These are phyloP conservation scores for Sarocladiaceae sp. DNA, from an alignment of 2,329 filamentous ascomycete species.

Conservation along the genomic window DNA sequence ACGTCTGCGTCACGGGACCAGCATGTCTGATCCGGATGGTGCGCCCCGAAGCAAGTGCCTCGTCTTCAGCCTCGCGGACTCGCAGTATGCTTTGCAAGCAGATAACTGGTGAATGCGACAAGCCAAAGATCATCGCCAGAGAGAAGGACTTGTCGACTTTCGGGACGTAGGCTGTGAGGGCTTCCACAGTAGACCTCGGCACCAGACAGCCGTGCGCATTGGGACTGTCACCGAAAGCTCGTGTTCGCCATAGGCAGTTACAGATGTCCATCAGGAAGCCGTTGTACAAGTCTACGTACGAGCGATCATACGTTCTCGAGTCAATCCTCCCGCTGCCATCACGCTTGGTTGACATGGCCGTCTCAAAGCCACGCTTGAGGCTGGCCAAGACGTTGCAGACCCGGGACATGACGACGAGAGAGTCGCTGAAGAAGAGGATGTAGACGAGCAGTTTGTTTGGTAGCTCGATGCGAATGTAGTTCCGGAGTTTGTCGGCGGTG, in stretches of 20 bases:
- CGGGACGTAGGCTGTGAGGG: constrained; percentile 41
- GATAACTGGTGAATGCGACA: constrained; percentile 53
- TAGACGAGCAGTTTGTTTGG: constrained; percentile 65
- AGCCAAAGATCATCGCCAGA: constrained; percentile 46
- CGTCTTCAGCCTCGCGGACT: constrained; percentile 52
- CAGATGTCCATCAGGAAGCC: constrained; percentile 82
- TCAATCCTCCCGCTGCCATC: constrained; percentile 23
- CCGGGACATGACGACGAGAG: constrained; percentile 57
- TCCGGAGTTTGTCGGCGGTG: constrained; percentile 41
- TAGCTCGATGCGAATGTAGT: constrained; percentile 58
- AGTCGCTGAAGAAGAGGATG: constrained; percentile 60
- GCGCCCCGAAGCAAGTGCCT: constrained; percentile 33
- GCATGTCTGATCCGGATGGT: constrained; percentile 47
- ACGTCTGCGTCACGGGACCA: constrained; percentile 64
- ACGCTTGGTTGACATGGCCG: constrained; percentile 43
- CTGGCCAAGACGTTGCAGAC: constrained; percentile 62
- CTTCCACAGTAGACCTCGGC: constrained; percentile 35
- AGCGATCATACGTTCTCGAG: constrained; percentile 43
- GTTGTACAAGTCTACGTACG: constrained; percentile 67
- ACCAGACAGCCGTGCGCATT: constrained; percentile 53
- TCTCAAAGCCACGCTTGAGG: constrained; percentile 71
- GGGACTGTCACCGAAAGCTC: constrained; percentile 58
- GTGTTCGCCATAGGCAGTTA: constrained; percentile 73
- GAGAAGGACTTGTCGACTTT: constrained; percentile 39
- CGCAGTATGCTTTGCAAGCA: constrained; percentile 49